Evolutionary conservation across 371 early-diverging fungal species (phyloP), one percentile per base, ranked within the genome.

Genomic region (Aphelidium insulamus): DNA sequence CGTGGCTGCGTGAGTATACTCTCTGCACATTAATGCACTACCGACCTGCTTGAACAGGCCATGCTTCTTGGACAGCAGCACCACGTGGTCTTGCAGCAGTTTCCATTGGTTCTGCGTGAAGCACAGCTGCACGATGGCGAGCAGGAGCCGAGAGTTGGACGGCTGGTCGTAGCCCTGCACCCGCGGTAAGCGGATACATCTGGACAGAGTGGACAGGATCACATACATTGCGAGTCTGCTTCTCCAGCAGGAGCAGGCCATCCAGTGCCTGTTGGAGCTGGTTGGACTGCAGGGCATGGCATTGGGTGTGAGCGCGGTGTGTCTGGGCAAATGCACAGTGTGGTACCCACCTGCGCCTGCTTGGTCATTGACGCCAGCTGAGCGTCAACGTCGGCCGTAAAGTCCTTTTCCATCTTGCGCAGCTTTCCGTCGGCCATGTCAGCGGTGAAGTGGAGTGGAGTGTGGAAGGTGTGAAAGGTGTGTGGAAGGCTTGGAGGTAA

Each of bases 331-430:
- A 4, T 24, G 6, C 16, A 8, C 8, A 4, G 34, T 18, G 2
- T 18, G 5, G 3, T 5, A 17, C 31, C 17, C 54, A 77, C 76
- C 59, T 70, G 53, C 31, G 72, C 68, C 20, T 74, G 57, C 15
- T 54, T 51, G 28, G 77, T 80, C 17, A 79, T 72, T 42, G 78
- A 73, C 21, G 81, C 79, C 11, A 87, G 50, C 39, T 69, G 65
- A 12, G 46, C 65, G 48, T 82, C 79, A 31, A 75, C 75, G 37
- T 70, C 65, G 32, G 69, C 71, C 51, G 76, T 66, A 56, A 68
- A 82, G 62, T 87, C 86, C 66, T 75, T 74, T 45, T 85, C 82
- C 79, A 82, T 79, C 65, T 90, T 90, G 44, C 64, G 70, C 54
- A 62, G 43, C 36, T 54, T 63, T 46, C 66, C 70, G 44, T 72